These are phyloP conservation scores for Calcarisporium arbuscula DNA, from an alignment of 2,329 filamentous ascomycete species.

Conservation along the genomic window DNA sequence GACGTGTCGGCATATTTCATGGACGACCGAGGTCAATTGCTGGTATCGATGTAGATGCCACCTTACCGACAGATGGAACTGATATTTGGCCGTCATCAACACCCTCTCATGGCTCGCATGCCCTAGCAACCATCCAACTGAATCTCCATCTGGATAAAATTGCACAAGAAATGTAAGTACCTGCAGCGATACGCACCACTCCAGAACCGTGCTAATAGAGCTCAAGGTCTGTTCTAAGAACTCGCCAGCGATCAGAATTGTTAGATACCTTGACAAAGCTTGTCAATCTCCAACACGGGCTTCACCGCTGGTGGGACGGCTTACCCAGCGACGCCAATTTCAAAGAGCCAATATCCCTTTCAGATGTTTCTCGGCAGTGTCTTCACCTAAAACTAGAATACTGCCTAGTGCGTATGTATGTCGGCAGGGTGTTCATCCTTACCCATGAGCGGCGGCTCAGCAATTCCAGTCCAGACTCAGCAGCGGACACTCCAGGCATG, in stretches of 20 bases:
- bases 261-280: constrained; percentile 25
- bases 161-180: constrained; percentile 31
- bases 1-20: constrained; percentile 50
- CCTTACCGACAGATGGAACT: constrained; percentile 40
- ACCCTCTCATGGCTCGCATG: constrained; percentile 37
- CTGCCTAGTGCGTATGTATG: constrained; percentile 46
- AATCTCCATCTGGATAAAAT: constrained; percentile 28
- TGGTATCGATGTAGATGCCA: constrained; percentile 46
- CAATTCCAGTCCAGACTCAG: constrained; percentile 21
- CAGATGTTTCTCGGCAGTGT: constrained; percentile 38
- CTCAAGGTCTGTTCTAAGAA: constrained; percentile 26
- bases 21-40: constrained; percentile 48
- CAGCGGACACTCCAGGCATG: constrained; percentile 20
- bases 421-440: constrained; percentile 48
- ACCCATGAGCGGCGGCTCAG: constrained; percentile 21
- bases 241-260: constrained; percentile 23
- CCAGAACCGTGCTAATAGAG: constrained; percentile 5
- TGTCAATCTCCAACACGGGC: constrained; percentile 28
- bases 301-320: constrained; percentile 31
- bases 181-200: not conserved
- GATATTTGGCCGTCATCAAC: constrained; percentile 34
- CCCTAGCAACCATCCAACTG: constrained; percentile 36
- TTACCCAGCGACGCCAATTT: constrained; percentile 24
- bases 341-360: constrained; percentile 32
- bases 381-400: constrained; percentile 47